These are phyloP conservation scores for Quercus aquifolioides DNA, from an alignment of 306 rosid genomes.

Conservation along the genomic window DNA sequence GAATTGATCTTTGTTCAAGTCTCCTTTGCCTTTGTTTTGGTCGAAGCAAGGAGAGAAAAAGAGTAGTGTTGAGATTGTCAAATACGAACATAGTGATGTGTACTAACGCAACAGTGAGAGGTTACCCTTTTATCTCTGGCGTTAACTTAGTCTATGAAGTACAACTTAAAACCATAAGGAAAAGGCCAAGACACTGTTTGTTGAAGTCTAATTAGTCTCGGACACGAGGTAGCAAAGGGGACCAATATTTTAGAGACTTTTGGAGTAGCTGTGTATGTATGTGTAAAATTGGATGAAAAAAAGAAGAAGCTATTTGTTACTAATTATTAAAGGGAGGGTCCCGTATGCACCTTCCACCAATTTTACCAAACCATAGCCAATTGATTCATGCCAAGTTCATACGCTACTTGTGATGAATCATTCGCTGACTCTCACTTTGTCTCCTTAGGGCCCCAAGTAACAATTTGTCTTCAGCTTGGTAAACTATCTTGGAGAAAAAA, in stretches of 20 bases:
- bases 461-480: not conserved
- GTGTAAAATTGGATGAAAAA: not conserved
- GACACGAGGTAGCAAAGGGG: not conserved
- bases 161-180: not conserved
- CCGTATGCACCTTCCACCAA: not conserved
- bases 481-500: too few species aligned
- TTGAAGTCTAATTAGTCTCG: not conserved
- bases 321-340: not conserved
- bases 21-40: not conserved
- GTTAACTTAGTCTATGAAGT: slow-evolving; percentile 8
- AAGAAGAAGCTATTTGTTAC: not conserved
- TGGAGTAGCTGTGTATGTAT: not conserved
- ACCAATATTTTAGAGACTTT: not conserved
- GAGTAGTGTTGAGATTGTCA: slow-evolving; percentile 40
- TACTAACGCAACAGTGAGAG: slow-evolving; percentile 9
- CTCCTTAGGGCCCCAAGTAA: slow-evolving; percentile 14
- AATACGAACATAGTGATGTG: slow-evolving; percentile 30
- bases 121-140: not conserved
- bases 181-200: not conserved
- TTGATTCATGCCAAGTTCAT: slow-evolving; percentile 27
- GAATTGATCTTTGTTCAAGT: slow-evolving; percentile 14
- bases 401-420: slow-evolving; percentile 27
- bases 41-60: not conserved
- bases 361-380: slow-evolving; percentile 3
- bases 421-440: slow-evolving; percentile 37